Conservation (phyloP, 768 basidiomycete species). For the Kwoniella sp. region DNA sequence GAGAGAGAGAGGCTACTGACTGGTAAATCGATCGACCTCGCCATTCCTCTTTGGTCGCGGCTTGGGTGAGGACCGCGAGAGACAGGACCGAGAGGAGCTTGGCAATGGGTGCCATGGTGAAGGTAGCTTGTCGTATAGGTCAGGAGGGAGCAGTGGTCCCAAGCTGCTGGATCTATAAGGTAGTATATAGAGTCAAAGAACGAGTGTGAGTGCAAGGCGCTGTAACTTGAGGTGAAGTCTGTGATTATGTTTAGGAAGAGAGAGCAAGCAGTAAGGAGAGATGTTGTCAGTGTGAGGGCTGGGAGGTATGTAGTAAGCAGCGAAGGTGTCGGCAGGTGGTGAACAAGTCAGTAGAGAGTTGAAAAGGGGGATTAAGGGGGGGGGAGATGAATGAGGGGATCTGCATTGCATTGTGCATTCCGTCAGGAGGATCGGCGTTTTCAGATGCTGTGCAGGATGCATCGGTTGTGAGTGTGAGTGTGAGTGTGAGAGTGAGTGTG, state of each 20-base stretch:
- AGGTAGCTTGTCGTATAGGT: too few relatives aligned
- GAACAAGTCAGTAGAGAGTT: background rate
- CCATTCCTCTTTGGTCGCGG: slow-evolving; percentile 46
- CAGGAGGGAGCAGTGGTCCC: too few relatives aligned
- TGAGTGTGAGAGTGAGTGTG: too few relatives aligned
- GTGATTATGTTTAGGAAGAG: background rate
- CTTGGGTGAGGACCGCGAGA: slow-evolving; percentile 13
- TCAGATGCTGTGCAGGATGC: background rate
- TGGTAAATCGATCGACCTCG: slow-evolving; percentile 44
- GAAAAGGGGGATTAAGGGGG: background rate
- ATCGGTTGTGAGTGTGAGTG: too few relatives aligned
- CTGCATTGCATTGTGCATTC: background rate
- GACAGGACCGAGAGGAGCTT: background rate
- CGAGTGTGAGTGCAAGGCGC: background rate
- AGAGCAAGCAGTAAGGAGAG: background rate
- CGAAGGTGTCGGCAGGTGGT: background rate
- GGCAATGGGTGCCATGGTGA: background rate
- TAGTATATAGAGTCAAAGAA: background rate
- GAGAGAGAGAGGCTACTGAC: slow-evolving; percentile 24
- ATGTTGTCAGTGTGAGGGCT: background rate
- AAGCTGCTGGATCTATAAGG: background rate
- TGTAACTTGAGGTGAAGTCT: too few relatives aligned
- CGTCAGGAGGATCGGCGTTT: slow-evolving; percentile 1
- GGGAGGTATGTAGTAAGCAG: too few relatives aligned
- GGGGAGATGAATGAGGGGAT: background rate